phyloP scores from a whole-genome alignment of 495 filamentous ascomycete species.

The Penicillium lividum region DNA sequence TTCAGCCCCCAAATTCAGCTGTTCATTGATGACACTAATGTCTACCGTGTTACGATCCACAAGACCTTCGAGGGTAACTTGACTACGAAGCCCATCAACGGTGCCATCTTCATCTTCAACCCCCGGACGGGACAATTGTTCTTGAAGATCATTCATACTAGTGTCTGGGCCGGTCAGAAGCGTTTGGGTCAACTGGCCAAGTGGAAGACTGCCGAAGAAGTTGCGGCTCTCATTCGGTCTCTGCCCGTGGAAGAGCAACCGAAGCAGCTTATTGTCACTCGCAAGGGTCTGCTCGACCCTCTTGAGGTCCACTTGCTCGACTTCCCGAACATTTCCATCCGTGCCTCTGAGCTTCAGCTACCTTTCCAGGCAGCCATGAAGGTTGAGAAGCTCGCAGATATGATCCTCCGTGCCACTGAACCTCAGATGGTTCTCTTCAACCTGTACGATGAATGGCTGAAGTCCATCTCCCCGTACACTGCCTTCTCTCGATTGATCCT shows the following conservation, averaged over 20 bases:
- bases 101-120: slow-evolving; percentile 99
- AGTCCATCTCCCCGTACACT: slow-evolving; percentile 97
- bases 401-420: slow-evolving; percentile 97
- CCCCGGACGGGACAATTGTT: slow-evolving; percentile 96
- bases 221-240: slow-evolving; percentile 94
- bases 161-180: slow-evolving; percentile 99
- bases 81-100: slow-evolving; percentile 99
- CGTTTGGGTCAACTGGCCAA: slow-evolving; percentile 98
- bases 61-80: slow-evolving; percentile 99
- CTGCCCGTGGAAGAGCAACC: slow-evolving; percentile 98
- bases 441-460: slow-evolving; percentile 98
- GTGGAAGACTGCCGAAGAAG: slow-evolving; percentile 99
- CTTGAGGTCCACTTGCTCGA: slow-evolving; percentile 96
- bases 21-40: slow-evolving; percentile 99
- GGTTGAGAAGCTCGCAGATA: slow-evolving; percentile 97
- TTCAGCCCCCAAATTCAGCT: slow-evolving; percentile 99
- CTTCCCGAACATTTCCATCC: slow-evolving; percentile 99
- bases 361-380: slow-evolving; percentile 99
- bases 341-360: slow-evolving; percentile 94
- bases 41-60: slow-evolving; percentile 99
- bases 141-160: slow-evolving; percentile 99
- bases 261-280: slow-evolving; percentile 97
- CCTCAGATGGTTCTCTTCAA: slow-evolving; percentile 99
- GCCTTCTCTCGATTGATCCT: slow-evolving; percentile 96
- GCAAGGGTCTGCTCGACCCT: slow-evolving; percentile 96